Evolutionary conservation across 1,284 basidiomycete genomes (phyloP).

Genomic region (Vanrija pseudolonga): DNA sequence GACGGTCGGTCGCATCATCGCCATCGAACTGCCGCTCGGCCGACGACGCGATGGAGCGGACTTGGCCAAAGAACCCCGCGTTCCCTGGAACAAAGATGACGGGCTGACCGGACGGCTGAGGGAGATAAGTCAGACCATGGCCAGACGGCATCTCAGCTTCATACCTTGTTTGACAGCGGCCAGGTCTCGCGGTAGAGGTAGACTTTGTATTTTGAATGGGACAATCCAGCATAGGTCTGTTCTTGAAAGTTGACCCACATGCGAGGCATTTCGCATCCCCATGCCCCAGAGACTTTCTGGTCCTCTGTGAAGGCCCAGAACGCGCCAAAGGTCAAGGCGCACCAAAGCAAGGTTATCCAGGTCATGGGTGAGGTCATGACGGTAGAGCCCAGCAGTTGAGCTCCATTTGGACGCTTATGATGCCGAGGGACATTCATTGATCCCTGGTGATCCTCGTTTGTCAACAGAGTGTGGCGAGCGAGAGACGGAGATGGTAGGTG

Average conservation of each 20-base stretch:
- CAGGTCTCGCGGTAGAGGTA: slow-evolving; percentile 78
- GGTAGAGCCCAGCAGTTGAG: too few species aligned
- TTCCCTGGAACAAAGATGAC: slow-evolving; percentile 97
- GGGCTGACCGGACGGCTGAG: slow-evolving; percentile 61
- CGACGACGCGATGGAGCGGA: slow-evolving; percentile 89
- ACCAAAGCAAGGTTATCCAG: not conserved
- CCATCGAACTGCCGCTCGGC: slow-evolving; percentile 72
- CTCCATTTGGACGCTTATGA: too few species aligned
- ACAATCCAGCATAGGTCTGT: slow-evolving; percentile 24
- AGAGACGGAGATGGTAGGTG: too few species aligned
- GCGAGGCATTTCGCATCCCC: slow-evolving; percentile 86
- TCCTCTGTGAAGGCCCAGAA: slow-evolving; percentile 12
- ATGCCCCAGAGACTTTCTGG: slow-evolving; percentile 27
- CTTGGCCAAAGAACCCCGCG: slow-evolving; percentile 90
- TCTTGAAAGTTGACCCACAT: slow-evolving; percentile 70
- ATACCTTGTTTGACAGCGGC: too few species aligned
- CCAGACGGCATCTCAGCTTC: too few species aligned
- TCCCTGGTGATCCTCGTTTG: too few species aligned
- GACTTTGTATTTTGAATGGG: slow-evolving; percentile 66
- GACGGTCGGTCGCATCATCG: slow-evolving; percentile 24
- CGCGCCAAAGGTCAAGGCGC: slow-evolving; percentile 1
- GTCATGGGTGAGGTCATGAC: too few species aligned
- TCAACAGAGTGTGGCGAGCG: too few species aligned
- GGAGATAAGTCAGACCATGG: not conserved
- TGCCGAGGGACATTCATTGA: too few species aligned